These are phyloP conservation scores for Cutaneotrichosporon arboriforme DNA, from an alignment of 1,284 basidiomycete species.

Conservation along the genomic window DNA sequence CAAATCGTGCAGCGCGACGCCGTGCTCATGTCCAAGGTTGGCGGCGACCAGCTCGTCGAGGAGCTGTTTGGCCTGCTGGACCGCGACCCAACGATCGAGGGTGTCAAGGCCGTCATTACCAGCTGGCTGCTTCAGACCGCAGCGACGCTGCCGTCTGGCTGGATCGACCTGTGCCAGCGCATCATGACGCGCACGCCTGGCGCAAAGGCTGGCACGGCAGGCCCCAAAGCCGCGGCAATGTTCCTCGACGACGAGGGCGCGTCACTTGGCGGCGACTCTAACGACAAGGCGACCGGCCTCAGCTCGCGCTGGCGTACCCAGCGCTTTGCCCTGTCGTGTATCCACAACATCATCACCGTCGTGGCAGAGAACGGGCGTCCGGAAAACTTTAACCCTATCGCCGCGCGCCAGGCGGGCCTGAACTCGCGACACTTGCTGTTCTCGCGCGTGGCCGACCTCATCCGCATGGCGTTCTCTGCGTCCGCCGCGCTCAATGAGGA, in stretches of 20 bases:
- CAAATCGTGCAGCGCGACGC: constrained; percentile 97
- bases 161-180: constrained; percentile 95
- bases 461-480: constrained; percentile 96
- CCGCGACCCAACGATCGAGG: constrained; percentile 84
- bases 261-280: constrained; percentile 58
- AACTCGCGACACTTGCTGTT: constrained; percentile 41
- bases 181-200: constrained; percentile 79
- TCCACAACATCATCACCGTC: constrained; percentile 80
- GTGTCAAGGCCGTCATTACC: constrained; percentile 86
- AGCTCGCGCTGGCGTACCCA: constrained; percentile 95
- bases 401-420: constrained; percentile 51
- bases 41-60: constrained; percentile 89
- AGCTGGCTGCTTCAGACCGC: constrained; percentile 96
- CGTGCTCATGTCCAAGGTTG: constrained; percentile 80
- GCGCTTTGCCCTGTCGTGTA: constrained; percentile 84
- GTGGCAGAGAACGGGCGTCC: constrained; percentile 65
- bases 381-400: constrained; percentile 73
- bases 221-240: constrained; percentile 4
- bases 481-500: constrained; percentile 93
- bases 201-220: constrained; percentile 40
- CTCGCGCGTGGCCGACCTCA: constrained; percentile 61
- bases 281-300: constrained; percentile 49
- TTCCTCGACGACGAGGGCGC: constrained; percentile 88
- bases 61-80: constrained; percentile 93
- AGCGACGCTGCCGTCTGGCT: constrained; percentile 84